phyloP scores from a whole-genome alignment of 129 eudicot species.

The Saposhnikovia divaricata region DNA sequence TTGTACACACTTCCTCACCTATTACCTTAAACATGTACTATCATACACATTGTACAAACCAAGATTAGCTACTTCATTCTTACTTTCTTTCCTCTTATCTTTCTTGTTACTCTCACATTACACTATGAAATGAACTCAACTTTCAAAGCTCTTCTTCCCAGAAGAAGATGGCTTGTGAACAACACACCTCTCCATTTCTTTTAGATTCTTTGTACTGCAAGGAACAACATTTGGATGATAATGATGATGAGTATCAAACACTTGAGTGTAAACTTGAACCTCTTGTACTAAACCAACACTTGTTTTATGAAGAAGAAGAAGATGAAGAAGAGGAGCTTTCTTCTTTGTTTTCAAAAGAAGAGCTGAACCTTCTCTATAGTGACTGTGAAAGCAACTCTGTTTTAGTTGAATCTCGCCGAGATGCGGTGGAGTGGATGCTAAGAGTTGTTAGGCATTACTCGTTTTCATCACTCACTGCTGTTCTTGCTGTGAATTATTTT shows the following conservation, averaged over 20 bases:
- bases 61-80: conserved; percentile 1
- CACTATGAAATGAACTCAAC: conserved; percentile 31
- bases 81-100: neutral
- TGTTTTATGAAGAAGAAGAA: neutral
- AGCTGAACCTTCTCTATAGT: conserved; percentile 24
- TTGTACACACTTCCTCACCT: no score
- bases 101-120: conserved; percentile 16
- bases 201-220: conserved; percentile 51
- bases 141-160: conserved; percentile 20
- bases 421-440: conserved; percentile 70
- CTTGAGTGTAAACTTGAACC: neutral
- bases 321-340: conserved; percentile 12
- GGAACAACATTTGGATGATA: conserved; percentile 41
- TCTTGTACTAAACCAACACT: conserved; percentile 26
- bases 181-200: conserved; percentile 25
- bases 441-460: conserved; percentile 51
- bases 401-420: conserved; percentile 29
- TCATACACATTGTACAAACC: neutral
- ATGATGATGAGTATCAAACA: conserved; percentile 8
- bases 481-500: conserved; percentile 65
- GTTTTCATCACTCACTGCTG: conserved; percentile 58
- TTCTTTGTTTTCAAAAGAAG: conserved; percentile 40
- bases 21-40: no score
- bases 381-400: conserved; percentile 10
- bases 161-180: conserved; percentile 37